A percentile compares a stretch with the other conserved stretches of the same genome.
Conservation (phyloP, 371 early-diverging fungal species). For the Mortierella polycephala region DNA sequence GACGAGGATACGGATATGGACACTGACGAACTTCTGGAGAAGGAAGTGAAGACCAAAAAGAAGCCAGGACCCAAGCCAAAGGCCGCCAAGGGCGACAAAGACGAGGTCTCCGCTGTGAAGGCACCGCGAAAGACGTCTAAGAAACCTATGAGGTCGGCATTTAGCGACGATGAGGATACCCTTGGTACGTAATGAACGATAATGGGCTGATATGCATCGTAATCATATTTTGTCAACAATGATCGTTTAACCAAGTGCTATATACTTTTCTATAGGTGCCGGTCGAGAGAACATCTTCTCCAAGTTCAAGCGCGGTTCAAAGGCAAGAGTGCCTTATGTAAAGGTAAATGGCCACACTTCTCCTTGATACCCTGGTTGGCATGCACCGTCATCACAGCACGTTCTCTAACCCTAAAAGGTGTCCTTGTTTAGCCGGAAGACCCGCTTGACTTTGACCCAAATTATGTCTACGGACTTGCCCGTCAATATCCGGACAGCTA, state of each 20-base stretch:
- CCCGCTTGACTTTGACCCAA: conserved; percentile 58
- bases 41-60: conserved; percentile 51
- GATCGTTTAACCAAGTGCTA: not conserved
- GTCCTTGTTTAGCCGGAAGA: conserved; percentile 26
- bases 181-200: not conserved
- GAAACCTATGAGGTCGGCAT: conserved; percentile 30
- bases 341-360: conserved; percentile 14
- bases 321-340: conserved; percentile 26
- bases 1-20: conserved; percentile 54
- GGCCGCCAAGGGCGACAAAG: conserved; percentile 9
- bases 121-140: conserved; percentile 35
- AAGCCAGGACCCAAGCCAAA: conserved; percentile 36
- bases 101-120: conserved; percentile 22
- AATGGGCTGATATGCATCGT: not conserved
- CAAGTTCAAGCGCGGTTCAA: conserved; percentile 37
- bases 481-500: conserved; percentile 70
- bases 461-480: conserved; percentile 58
- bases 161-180: conserved; percentile 49
- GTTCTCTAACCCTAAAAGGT: not conserved
- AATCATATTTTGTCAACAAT: not conserved
- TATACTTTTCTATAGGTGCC: not conserved
- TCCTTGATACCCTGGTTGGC: not conserved
- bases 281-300: conserved; percentile 23
- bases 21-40: conserved; percentile 50
- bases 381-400: no score